Evolutionary conservation across 148 eudicot genomes (phyloP).

Genomic region (Rhododendron kiyosumense): DNA sequence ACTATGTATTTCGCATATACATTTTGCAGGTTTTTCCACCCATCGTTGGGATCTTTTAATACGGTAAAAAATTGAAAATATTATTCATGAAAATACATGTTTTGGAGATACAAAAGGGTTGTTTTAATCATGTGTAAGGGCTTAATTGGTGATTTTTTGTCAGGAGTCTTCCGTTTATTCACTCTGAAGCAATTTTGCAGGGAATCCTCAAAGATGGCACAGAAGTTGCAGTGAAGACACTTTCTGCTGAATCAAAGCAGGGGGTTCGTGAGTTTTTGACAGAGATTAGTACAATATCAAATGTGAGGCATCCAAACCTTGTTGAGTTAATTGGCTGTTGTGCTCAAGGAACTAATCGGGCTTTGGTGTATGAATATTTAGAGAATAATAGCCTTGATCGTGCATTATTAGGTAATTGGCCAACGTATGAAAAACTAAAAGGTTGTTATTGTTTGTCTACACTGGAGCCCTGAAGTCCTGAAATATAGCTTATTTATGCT

Average conservation of each 20-base stretch:
- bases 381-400: conserved; percentile 84
- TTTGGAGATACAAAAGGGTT: neutral
- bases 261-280: conserved; percentile 77
- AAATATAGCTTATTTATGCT: neutral
- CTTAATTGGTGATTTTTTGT: neutral
- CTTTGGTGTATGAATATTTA: conserved; percentile 78
- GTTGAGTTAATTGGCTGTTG: conserved; percentile 88
- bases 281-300: conserved; percentile 72
- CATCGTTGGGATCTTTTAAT: neutral
- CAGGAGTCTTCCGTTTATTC: neutral
- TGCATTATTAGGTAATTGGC: conserved; percentile 63
- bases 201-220: conserved; percentile 63
- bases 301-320: conserved; percentile 77
- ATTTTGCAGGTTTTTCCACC: neutral
- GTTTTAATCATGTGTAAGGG: neutral
- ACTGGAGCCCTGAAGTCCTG: conserved; percentile 2
- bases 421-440: neutral
- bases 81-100: neutral
- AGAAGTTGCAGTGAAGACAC: conserved; percentile 83
- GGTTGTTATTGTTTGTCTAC: neutral
- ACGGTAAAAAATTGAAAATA: neutral
- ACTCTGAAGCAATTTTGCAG: conserved; percentile 28
- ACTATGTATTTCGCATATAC: neutral
- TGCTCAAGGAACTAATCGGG: conserved; percentile 60
- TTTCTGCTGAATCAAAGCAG: conserved; percentile 84